A percentile compares a stretch with the other conserved stretches of the same genome.
Conservation (phyloP, 164 flowering plant species). For the Platanus orientalis region DNA sequence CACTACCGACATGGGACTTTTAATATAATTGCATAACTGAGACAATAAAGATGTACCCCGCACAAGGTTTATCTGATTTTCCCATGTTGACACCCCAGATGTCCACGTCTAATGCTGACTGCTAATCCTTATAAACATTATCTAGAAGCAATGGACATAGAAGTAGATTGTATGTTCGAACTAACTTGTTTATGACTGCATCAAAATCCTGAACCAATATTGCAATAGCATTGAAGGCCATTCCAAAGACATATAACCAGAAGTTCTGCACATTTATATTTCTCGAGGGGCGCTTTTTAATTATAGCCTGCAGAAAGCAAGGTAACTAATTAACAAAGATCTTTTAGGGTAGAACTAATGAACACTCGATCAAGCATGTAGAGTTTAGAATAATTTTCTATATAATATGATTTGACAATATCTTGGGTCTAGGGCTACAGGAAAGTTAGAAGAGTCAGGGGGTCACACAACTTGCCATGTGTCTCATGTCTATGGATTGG, state of each 20-base stretch:
- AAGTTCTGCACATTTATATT: conserved; percentile 95
- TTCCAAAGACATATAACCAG: conserved; percentile 92
- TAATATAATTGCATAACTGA: too few relatives aligned
- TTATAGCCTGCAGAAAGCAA: conserved; percentile 63
- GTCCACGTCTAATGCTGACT: too few relatives aligned
- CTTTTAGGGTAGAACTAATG: too few relatives aligned
- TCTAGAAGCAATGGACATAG: background rate
- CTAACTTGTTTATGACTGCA: conserved; percentile 86
- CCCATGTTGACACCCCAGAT: background rate
- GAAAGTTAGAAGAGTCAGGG: too few relatives aligned
- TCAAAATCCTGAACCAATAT: conserved; percentile 86
- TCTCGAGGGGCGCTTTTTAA: conserved; percentile 88
- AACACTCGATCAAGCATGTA: too few relatives aligned
- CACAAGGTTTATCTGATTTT: background rate
- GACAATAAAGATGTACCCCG: background rate
- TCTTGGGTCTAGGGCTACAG: too few relatives aligned
- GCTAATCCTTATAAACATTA: too few relatives aligned
- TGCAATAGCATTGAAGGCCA: conserved; percentile 81
- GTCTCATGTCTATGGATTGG: too few relatives aligned
- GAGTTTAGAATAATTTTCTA: too few relatives aligned
- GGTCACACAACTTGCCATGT: too few relatives aligned
- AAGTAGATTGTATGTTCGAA: background rate
- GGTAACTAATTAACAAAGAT: conserved; percentile 10
- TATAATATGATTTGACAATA: too few relatives aligned
- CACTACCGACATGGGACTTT: too few relatives aligned